These are phyloP conservation scores for Boletus insuetus DNA, from an alignment of 768 basidiomycete genomes.

Conservation along the genomic window DNA sequence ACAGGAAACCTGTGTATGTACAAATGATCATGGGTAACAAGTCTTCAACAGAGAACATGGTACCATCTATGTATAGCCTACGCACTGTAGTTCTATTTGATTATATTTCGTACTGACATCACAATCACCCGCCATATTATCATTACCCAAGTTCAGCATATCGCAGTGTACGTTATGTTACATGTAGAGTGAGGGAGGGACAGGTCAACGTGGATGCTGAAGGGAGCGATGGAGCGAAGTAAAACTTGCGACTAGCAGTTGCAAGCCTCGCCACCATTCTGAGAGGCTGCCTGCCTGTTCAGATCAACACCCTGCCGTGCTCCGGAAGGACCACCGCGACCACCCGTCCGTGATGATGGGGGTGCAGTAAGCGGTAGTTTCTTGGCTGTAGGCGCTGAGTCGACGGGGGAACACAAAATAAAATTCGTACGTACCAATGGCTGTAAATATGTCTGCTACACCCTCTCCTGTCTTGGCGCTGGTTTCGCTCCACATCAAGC, in stretches of 20 bases:
- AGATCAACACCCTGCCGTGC: constrained; percentile 73
- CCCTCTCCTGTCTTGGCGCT: constrained; percentile 89
- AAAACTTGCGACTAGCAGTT: constrained; percentile 55
- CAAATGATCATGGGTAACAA: too few species aligned
- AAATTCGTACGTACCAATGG: constrained; percentile 59
- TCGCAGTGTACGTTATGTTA: constrained; percentile 30
- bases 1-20: too few species aligned
- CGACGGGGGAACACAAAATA: background rate
- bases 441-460: constrained; percentile 81
- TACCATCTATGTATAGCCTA: background rate
- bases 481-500: constrained; percentile 89
- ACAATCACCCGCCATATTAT: constrained; percentile 9
- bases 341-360: constrained; percentile 56
- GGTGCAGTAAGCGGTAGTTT: constrained; percentile 83
- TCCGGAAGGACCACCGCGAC: constrained; percentile 49
- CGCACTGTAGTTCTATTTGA: background rate
- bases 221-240: constrained; percentile 1
- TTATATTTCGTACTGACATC: constrained; percentile 8
- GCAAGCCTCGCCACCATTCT: constrained; percentile 61
- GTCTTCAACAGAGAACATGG: too few species aligned
- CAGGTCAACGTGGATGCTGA: constrained; percentile 10
- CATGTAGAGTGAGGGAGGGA: constrained; percentile 21
- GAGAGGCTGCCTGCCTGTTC: constrained; percentile 57
- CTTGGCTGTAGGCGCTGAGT: constrained; percentile 55
- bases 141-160: constrained; percentile 31